phyloP scores from a whole-genome alignment of 1,139 yeast genomes.

The Schwanniomyces etchellsii region DNA sequence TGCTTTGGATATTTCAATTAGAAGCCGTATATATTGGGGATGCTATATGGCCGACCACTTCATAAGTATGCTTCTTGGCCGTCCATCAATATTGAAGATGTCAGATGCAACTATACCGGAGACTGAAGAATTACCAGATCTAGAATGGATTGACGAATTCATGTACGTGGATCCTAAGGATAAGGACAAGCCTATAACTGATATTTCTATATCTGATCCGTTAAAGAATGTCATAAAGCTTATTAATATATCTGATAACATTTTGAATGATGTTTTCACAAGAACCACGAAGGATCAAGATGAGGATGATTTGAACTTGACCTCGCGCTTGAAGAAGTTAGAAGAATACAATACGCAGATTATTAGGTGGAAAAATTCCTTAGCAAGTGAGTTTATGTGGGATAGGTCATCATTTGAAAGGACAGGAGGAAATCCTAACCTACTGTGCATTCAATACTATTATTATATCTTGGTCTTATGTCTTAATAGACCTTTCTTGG shows the following conservation, averaged over 20 bases:
- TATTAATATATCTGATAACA: conserved; percentile 47
- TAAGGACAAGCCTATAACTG: conserved; percentile 13
- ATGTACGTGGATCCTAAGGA: conserved; percentile 26
- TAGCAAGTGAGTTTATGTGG: conserved; percentile 50
- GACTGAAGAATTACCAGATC: conserved; percentile 56
- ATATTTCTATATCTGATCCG: conserved; percentile 38
- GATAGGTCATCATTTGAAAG: conserved; percentile 31
- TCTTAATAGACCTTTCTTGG: conserved; percentile 55
- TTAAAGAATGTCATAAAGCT: conserved; percentile 43
- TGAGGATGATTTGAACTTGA: conserved; percentile 25
- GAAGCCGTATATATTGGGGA: conserved; percentile 65
- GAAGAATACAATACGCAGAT: conserved; percentile 44
- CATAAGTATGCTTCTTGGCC: conserved; percentile 51
- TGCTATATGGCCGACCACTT: conserved; percentile 62
- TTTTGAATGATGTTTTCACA: conserved; percentile 51
- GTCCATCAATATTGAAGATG: conserved; percentile 52
- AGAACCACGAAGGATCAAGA: conserved; percentile 19
- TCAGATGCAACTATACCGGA: conserved; percentile 59
- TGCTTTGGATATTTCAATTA: conserved; percentile 44
- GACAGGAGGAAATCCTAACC: conserved; percentile 46
- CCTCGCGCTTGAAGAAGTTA: conserved; percentile 32
- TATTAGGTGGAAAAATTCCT: conserved; percentile 41
- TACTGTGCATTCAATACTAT: conserved; percentile 50
- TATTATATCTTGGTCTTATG: conserved; percentile 53
- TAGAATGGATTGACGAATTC: conserved; percentile 49